phyloP scores from a whole-genome alignment of 257 asterid species.

The Phtheirospermum japonicum region DNA sequence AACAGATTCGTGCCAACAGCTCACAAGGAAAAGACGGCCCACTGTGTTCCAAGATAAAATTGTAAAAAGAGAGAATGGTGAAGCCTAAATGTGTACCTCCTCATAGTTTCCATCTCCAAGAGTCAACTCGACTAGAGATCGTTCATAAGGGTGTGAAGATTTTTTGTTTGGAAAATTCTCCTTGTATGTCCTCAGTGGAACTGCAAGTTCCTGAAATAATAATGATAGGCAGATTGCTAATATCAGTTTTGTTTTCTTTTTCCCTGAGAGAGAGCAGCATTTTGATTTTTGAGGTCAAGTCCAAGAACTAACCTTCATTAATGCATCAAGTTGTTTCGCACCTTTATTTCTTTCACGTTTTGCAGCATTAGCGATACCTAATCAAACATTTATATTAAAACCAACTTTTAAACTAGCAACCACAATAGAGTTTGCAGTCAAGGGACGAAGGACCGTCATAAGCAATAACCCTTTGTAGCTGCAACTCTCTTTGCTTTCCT shows the following conservation, averaged over 20 bases:
- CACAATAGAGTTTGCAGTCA: conserved; percentile 1
- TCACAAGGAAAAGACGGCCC: conserved; percentile 10
- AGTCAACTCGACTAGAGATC: conserved; percentile 95
- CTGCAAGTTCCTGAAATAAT: conserved; percentile 71
- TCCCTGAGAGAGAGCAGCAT: conserved; percentile 16
- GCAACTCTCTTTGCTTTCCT: conserved; percentile 88
- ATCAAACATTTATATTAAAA: conserved; percentile 27
- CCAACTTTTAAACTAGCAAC: conserved; percentile 23
- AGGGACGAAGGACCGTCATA: too few relatives aligned
- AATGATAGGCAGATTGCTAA: conserved; percentile 30
- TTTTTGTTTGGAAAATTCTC: conserved; percentile 77
- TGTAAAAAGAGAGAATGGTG: background rate
- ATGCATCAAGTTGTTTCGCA: conserved; percentile 92
- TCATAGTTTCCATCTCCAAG: conserved; percentile 97
- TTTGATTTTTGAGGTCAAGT: conserved; percentile 12
- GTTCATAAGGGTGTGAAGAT: conserved; percentile 79
- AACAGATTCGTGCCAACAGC: conserved; percentile 12
- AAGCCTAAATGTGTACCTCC: conserved; percentile 46
- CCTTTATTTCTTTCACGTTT: conserved; percentile 92
- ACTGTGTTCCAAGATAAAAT: conserved; percentile 6
- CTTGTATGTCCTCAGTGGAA: conserved; percentile 78
- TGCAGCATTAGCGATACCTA: conserved; percentile 86
- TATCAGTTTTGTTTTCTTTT: conserved; percentile 11
- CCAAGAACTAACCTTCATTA: conserved; percentile 71
- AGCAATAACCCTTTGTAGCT: conserved; percentile 74